Evolutionary conservation across 805 yeast genomes (phyloP), one percentile per base, ranked within the genome.

Genomic region (Barnettozyma californica): DNA sequence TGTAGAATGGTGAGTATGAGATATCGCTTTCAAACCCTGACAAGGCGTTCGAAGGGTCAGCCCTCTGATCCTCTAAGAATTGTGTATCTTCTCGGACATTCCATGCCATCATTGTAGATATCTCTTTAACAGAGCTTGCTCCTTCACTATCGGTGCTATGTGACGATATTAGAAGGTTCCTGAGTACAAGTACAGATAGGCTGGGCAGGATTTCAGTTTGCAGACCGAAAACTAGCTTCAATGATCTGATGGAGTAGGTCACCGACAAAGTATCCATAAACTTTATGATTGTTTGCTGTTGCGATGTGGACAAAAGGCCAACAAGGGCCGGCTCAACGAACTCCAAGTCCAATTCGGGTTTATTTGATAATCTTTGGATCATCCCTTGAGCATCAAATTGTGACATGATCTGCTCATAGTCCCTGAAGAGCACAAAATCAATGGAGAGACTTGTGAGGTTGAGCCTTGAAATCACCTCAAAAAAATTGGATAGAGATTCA

Each of bases 101-200:
- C 59, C 57, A 57, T 2, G 58, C 57, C 59, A 55, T 55, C 42
- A 52, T 33, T 2, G 54, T 41, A 7, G 50, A 50, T 5, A 57
- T 44, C 4, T 45, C 19, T 4, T 41, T 26, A 13, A 46, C 18
- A 16, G 35, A 9, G 14, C 34, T 26, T n/a, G 45, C 20, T 2
- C 8, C 14, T 9, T 31, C 26, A 27, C 19, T 27, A 5, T 31
- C 16, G 11, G 41, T 33, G 2, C 10, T 33, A n/a, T 16, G 43
- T 10, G 36, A 33, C 16, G 14, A 14, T 4, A n/a, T n/a, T 7
- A 48, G 35, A 33, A 44, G 16, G 8, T 21, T 20, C 18, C 20
- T 45, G 18, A 43, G 44, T 20, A 26, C 35, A 14, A 19, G 41
- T 9, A 55, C 23, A 5, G 55, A 40, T 2, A 46, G 34, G 9